Evolutionary conservation across 495 filamentous ascomycete species (phyloP), one percentile per base, ranked within the genome.

Genomic region (Monascus purpureus): DNA sequence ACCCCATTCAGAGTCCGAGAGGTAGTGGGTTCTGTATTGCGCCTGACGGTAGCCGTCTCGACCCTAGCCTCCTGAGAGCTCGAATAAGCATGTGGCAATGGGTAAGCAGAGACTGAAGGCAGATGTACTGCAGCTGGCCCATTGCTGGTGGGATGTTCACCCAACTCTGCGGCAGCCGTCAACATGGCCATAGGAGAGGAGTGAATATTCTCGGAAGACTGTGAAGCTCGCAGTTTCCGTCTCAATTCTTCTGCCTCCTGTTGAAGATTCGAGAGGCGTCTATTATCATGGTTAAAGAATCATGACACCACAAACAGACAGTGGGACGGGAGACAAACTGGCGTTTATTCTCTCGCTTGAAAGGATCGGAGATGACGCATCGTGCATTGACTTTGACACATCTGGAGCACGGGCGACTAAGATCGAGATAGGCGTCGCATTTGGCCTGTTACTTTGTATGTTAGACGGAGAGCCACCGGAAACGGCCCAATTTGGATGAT

Each of bases 321-420:
- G 5, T 4, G 6, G 8, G 4, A 23, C 8, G 22, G 7, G 4
- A 17, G 2, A 25, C 1, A 14, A 33, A 62, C 60, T 57, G 51
- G 36, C 58, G 58, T 27, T 61, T 65, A 35, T 62, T 54, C 32
- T 62, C 57, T 25, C 58, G 46, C 16, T 55, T 60, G 46, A 65
- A 65, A 8, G 50, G 52, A 14, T 57, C 60, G 0, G 57, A 59
- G n/a, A 62, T 45, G 20, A 59, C 40, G 32, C 60, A 64, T 14
- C 45, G 26, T 4, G 47, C 39, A n/a, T 52, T 48, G 31, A 59
- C 47, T 33, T 53, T 59, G 12, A 38, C 35, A 36, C 60, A 65
- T 9, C 60, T 49, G 20, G 48, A 39, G 33, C 60, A 65, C 9
- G 56, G 54, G 22, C 45, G 30, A 17, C 40, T 45, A 13, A 49